Base-by-base conservation (phyloP, 345 rosid genomes). In the Eutrema yunnanense region DNA sequence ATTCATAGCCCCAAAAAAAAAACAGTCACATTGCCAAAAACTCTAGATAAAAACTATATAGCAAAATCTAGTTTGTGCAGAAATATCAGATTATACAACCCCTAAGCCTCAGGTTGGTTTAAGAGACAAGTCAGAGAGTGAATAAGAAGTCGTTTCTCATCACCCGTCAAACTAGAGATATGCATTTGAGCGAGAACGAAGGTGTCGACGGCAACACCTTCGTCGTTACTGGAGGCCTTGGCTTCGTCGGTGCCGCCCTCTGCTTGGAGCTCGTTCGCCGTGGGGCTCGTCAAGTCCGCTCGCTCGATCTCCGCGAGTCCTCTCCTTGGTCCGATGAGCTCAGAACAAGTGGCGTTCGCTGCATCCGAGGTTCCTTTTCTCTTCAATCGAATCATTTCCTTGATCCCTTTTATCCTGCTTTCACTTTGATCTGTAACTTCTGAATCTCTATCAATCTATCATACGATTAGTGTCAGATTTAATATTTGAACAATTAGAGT, bases 161-260 rank as follows among this genome's bases (percentile, higher is more conserved):
- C 76, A 4, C 30, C 77, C 26, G 50, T 62, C 63, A 72, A 72
- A 40, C 42, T 14, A 37, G 51, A 36, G 36, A 13, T 19, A 50
- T 90, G 97, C 96, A 87, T 81, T 70, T 93, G 78, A 90, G 92
- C 82, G 98, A 93, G 76, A 93, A 90, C 67, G 97, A 93, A 77
- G 98, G 98, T 8, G 83, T 93, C 47, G 94, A 93, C 73, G 90
- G 81, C 62, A 82, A 82, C 54, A 81, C 84, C 81, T 89, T 90
- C 63, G 87, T 86, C 10, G 92, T 94, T 6, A 91, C 96, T 4
- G 96, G 97, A 44, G 97, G 97, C 2, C 73, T 88, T 13, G 96
- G 98, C 34, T 86, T 83, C 80, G 91, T 94, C 49, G 96, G 98
- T n/a, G 84, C 96, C 3, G 85, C 88, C 2, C 88, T 94, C 12